Base-by-base conservation (phyloP, 2,329 filamentous ascomycete genomes). In the Fonsecaea pedrosoi region DNA sequence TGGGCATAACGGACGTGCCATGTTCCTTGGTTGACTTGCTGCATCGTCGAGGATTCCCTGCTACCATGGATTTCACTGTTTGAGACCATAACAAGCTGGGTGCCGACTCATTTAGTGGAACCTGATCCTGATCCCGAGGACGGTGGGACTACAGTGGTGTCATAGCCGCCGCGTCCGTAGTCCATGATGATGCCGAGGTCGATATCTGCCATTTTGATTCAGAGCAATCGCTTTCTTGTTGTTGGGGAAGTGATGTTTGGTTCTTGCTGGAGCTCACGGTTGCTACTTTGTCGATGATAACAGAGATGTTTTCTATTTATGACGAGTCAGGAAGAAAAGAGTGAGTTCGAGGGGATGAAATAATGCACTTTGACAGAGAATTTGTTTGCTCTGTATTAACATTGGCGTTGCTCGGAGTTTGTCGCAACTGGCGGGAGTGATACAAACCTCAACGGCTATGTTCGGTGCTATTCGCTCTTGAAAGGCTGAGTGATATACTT, bases 161-260 rank as follows among this genome's bases (percentile, higher is more conserved):
- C 34, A 32, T 57, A 62, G 9, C 35, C 30, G 9, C 37, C 53
- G 21, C 53, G 60, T 2, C 60, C 60, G 38, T 48, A 35, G 57
- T 60, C 18, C 30, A 53, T 34, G 8, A 7, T 21, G 21, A 21
- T 48, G 42, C 42, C 42, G 18, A 48, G 21, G 18, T 48, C n/a
- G 18, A 48, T 12, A 21, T 25, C 10, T 21, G 42, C 42, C 42
- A 21, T 21, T 48, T 8, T 48, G 42, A 21, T 10, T 48, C 30
- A 48, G n/a, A 48, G 21, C 9, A 13, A 9, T 48, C 18, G 7
- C 42, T 12, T 21, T 25, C 18, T 25, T 48, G 42, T 21, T 42
- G 42, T 18, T 25, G 42, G 18, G 18, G n/a, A 21, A 48, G 18
- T 48, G 42, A 9, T 10, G n/a, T 48, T 21, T 12, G 42, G 18